Evolutionary conservation across 2,329 filamentous ascomycete genomes (phyloP), one percentile per base, ranked within the genome.

Genomic region (Botrytis fabae): DNA sequence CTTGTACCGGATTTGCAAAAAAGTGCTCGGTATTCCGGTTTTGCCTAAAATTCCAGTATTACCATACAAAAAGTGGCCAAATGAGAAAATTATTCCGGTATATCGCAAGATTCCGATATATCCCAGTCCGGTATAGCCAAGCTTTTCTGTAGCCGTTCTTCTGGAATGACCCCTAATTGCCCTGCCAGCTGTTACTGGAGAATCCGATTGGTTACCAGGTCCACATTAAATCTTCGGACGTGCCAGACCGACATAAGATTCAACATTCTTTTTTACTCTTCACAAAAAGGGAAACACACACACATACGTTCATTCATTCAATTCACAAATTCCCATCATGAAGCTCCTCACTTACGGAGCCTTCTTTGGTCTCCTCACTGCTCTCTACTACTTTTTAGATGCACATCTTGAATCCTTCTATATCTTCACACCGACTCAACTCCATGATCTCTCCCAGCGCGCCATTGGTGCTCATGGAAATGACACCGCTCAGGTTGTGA

Each of bases 381-480:
- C 86, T 12, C 77, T 89, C 71, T 83, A 86, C 78, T 87, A 87
- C 82, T 78, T 86, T 74, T 80, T 90, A 59, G 89, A 92, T 81
- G 84, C 86, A 78, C 87, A 88, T 62, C 73, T 80, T 2, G 78
- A 80, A 35, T 76, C 66, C 40, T 90, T 95, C 85, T 96, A 94
- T 86, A 89, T 96, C 82, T 95, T 97, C 83, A 84, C 90, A 71
- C 87, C 88, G 2, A 84, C 86, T 25, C 86, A 93, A 75, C 86
- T 97, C 74, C 89, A 93, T 80, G 86, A 91, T 74, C 83, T 96
- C 48, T 87, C 91, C 18, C 83, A 88, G 82, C 87, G 88, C 75
- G 91, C 89, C 46, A 88, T 97, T 75, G 85, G 83, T 16, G 82
- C 86, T 57, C 90, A 95, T 81, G 93, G 92, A 77, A 92, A 95